These are phyloP conservation scores for Arachis stenosperma DNA, from an alignment of 306 rosid genomes.

Conservation along the genomic window DNA sequence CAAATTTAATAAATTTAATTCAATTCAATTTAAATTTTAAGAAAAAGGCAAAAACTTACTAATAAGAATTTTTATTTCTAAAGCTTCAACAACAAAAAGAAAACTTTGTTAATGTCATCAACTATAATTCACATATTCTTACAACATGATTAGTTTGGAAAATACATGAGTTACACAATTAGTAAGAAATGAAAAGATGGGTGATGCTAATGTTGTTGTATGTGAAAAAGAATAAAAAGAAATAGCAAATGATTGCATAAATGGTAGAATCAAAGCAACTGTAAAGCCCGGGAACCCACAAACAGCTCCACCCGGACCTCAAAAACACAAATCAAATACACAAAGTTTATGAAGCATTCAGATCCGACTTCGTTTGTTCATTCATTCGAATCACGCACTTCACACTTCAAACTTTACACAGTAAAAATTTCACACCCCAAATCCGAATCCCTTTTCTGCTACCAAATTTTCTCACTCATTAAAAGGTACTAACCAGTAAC, in stretches of 20 bases:
- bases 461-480: conserved; percentile 50
- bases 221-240: conserved; percentile 24
- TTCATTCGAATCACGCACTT: conserved; percentile 2
- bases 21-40: no score
- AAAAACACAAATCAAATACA: conserved; percentile 44
- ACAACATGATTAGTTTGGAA: not conserved
- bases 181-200: not conserved
- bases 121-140: not conserved
- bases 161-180: not conserved
- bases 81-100: no score
- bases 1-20: no score
- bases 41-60: no score
- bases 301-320: conserved; percentile 40
- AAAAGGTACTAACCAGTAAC: conserved; percentile 38
- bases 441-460: conserved; percentile 10
- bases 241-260: conserved; percentile 40
- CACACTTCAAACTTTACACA: not conserved
- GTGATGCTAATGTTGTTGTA: not conserved
- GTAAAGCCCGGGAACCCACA: conserved; percentile 47
- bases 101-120: no score
- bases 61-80: no score
- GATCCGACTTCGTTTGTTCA: conserved; percentile 43
- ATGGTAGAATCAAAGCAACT: conserved; percentile 43
- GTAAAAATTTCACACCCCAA: conserved; percentile 36
- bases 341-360: conserved; percentile 35